Evolutionary conservation across 805 yeast genomes (phyloP), one percentile per base, ranked within the genome.

Genomic region (Isabelozyma pseudorhagii): DNA sequence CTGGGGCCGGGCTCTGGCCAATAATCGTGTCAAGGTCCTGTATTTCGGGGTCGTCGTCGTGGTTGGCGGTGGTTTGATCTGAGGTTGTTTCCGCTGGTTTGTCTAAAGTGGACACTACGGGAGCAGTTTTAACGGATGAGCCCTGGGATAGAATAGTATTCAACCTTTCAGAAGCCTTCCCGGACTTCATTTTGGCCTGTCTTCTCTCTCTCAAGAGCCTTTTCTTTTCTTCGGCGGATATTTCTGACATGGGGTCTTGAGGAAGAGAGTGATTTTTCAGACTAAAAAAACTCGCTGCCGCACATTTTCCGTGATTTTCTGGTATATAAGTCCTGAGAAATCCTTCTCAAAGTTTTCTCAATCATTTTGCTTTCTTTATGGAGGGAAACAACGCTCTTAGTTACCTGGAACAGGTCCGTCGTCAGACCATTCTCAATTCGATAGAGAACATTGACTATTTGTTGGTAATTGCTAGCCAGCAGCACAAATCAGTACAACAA

Each of bases 161-260:
- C 57, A 85, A 64, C 52, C 90, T 68, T 17, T 72, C 72, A 3
- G 80, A 59, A 17, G 83, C 85, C 43, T 77, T 78, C 4, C 85
- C 84, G 53, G 75, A 73, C 46, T 72, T 67, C 72, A 84, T 75
- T 61, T 83, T 84, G 53, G 86, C 84, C 42, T 80, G 84, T 60
- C 90, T 75, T 60, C 87, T 76, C 59, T 85, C 88, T 50, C 88
- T 74, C 42, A 84, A 64, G 18, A 83, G 56, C 47, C 72, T 71
- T 58, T 83, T 79, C 65, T 78, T 82, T 54, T 84, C 89, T 40
- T 82, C 83, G 7, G 81, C 84, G 34, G 75, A 65, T 28, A 79
- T n/a, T 42, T 51, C 55, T 11, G 55, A 47, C 57, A 53, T 53
- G 6, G 38, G 29, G 15, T 10, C 6, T 5, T 39, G 15, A 9